These are phyloP conservation scores for Rasamsonia emersonii DNA, from an alignment of 2,329 filamentous ascomycete genomes.

Conservation along the genomic window DNA sequence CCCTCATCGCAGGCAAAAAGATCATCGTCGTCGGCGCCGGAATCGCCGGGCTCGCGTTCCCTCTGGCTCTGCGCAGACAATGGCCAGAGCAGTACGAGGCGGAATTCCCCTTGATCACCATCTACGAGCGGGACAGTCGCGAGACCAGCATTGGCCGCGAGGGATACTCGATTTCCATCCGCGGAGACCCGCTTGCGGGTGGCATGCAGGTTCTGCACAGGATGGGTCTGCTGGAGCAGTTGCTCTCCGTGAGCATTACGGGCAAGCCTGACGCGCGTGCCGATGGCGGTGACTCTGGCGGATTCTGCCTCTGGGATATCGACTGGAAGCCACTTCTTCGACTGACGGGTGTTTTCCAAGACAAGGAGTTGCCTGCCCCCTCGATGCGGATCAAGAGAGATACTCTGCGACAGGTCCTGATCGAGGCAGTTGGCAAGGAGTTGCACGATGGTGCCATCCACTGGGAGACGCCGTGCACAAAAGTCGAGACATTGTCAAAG, in stretches of 20 bases:
- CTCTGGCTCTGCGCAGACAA: slow-evolving; percentile 30
- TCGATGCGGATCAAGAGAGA: not conserved
- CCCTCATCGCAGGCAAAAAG: slow-evolving; percentile 20
- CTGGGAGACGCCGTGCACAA: slow-evolving; percentile 9
- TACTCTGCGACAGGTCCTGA: not conserved
- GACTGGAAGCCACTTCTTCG: slow-evolving; percentile 6
- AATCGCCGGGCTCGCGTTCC: slow-evolving; percentile 38
- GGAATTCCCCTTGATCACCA: slow-evolving; percentile 25
- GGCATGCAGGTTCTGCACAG: slow-evolving; percentile 18
- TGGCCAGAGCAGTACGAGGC: slow-evolving; percentile 21
- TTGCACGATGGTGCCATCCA: slow-evolving; percentile 6
- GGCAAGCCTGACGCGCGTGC: not conserved
- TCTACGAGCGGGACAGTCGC: slow-evolving; percentile 36
- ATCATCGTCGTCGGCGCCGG: slow-evolving; percentile 39
- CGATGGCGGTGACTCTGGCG: too few relatives aligned
- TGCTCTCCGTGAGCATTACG: slow-evolving; percentile 11
- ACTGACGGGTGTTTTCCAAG: not conserved
- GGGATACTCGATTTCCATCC: slow-evolving; percentile 19
- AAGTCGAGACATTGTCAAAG: slow-evolving; percentile 5
- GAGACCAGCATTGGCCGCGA: slow-evolving; percentile 16
- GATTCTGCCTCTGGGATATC: slow-evolving; percentile 6
- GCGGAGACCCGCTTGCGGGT: slow-evolving; percentile 13
- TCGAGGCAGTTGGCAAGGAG: not conserved
- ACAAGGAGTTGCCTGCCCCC: not conserved
- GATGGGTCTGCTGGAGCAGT: slow-evolving; percentile 15